phyloP scores from a whole-genome alignment of 2,329 filamentous ascomycete genomes.

The Furcasterigmium sp. region DNA sequence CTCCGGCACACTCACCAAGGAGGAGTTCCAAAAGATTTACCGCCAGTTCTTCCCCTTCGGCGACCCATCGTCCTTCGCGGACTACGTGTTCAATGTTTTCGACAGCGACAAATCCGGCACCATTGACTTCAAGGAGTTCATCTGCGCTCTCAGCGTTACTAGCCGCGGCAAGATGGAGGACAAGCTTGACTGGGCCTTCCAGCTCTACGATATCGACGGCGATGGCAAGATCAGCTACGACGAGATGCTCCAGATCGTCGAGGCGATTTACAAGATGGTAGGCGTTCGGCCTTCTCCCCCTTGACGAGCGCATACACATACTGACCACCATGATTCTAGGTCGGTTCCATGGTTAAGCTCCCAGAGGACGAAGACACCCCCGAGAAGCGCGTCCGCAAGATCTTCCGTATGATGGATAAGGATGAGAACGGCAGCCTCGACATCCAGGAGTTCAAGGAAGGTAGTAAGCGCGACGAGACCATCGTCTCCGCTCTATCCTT shows the following conservation, averaged over 20 bases:
- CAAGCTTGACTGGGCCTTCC: conserved; percentile 98
- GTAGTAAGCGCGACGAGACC: conserved; percentile 96
- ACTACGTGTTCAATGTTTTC: conserved; percentile 99
- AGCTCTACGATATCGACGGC: conserved; percentile 97
- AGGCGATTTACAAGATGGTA: conserved; percentile 99
- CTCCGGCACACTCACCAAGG: conserved; percentile 91
- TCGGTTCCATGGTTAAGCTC: conserved; percentile 98
- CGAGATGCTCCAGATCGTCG: conserved; percentile 97
- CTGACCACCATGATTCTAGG: conserved; percentile 43
- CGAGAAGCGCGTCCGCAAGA: conserved; percentile 96
- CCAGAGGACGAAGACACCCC: conserved; percentile 98
- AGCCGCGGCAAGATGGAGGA: conserved; percentile 98
- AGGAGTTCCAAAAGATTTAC: conserved; percentile 99
- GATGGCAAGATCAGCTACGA: conserved; percentile 99
- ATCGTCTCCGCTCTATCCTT: conserved; percentile 95
- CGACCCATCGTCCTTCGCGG: conserved; percentile 93
- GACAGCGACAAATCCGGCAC: conserved; percentile 95
- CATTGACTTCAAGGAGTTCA: conserved; percentile 99
- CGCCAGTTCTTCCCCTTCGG: conserved; percentile 99
- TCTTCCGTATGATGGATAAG: conserved; percentile 99
- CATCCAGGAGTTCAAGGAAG: conserved; percentile 98
- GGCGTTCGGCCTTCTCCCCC: conserved; percentile 9
- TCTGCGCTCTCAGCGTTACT: conserved; percentile 94
- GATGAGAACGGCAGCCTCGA: conserved; percentile 97
- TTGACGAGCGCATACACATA: conserved; percentile 8